Conservation (phyloP, 495 filamentous ascomycete genomes). For the Patellaria atrata region DNA sequence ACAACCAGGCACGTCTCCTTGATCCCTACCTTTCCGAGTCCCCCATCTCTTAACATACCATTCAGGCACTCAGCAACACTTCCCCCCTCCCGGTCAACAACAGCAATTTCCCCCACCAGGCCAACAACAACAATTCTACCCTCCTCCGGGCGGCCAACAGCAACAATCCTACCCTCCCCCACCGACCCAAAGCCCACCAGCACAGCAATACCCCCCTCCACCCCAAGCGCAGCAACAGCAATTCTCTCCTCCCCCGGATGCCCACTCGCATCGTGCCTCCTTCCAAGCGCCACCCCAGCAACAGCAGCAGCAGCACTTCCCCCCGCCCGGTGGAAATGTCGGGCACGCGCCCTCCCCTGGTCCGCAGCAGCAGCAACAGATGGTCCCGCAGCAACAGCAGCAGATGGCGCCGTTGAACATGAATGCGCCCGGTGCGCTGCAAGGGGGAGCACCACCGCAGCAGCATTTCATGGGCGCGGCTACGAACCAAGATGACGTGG, state of each 20-base stretch:
- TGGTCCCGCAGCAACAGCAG: slow-evolving; percentile 5
- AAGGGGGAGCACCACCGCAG: slow-evolving; percentile 34
- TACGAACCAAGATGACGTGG: slow-evolving; percentile 59
- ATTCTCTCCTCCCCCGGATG: slow-evolving; percentile 10
- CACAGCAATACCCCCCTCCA: slow-evolving; percentile 14
- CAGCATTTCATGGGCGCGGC: slow-evolving; percentile 42
- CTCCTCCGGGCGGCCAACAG: slow-evolving; percentile 21
- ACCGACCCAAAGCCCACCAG: slow-evolving; percentile 12
- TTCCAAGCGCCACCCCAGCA: slow-evolving; percentile 6
- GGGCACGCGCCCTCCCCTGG: slow-evolving; percentile 8
- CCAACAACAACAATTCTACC: slow-evolving; percentile 28
- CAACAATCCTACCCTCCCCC: slow-evolving; percentile 9
- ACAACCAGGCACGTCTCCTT: slow-evolving; percentile 12
- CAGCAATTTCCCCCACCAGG: slow-evolving; percentile 27
- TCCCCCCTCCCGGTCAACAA: slow-evolving; percentile 22
- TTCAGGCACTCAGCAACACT: too few relatives aligned
- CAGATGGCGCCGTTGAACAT: slow-evolving; percentile 12
- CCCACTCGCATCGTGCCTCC: slow-evolving; percentile 10
- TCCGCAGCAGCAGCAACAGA: slow-evolving; percentile 3
- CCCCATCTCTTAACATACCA: slow-evolving; percentile 5
- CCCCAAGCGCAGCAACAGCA: slow-evolving; percentile 18
- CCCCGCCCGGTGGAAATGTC: slow-evolving; percentile 14
- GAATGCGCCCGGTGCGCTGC: slow-evolving; percentile 16
- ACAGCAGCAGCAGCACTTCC: slow-evolving; percentile 5
- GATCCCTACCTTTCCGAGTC: slow-evolving; percentile 4